These are phyloP conservation scores for Mesembryanthemum crystallinum DNA, from an alignment of 148 eudicot species.

Conservation along the genomic window DNA sequence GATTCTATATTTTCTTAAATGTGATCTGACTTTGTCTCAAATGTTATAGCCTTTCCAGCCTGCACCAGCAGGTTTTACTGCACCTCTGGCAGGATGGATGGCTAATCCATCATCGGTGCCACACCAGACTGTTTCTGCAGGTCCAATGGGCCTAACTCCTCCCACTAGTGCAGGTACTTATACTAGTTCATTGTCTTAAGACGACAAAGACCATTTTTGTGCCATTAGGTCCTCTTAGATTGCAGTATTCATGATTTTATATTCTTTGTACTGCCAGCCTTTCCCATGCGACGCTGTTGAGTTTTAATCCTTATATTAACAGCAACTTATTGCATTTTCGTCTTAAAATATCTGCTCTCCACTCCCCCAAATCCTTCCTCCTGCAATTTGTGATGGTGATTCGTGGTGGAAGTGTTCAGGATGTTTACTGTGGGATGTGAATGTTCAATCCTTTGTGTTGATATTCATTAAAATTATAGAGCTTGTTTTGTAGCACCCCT, in stretches of 20 bases:
- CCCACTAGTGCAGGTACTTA: constrained; percentile 43
- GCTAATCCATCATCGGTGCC: constrained; percentile 46
- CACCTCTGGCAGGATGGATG: constrained; percentile 59
- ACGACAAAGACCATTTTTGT: background rate
- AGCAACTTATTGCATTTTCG: background rate
- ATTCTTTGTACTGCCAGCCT: background rate
- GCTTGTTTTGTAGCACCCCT: background rate
- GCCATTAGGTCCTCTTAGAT: background rate
- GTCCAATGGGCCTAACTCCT: constrained; percentile 39
- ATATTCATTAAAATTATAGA: background rate
- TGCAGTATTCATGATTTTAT: background rate
- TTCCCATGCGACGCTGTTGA: background rate
- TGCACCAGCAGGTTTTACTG: constrained; percentile 35
- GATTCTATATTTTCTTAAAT: background rate
- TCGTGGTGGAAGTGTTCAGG: background rate
- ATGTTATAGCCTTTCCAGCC: constrained; percentile 46
- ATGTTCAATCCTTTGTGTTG: background rate
- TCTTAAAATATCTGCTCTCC: background rate
- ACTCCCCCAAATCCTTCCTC: background rate
- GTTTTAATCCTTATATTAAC: background rate
- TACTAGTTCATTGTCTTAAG: background rate
- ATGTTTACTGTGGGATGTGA: background rate
- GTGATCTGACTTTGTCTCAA: background rate
- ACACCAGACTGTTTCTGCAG: constrained; percentile 43
- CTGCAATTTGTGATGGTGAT: background rate